These are phyloP conservation scores for Aotearoamyces nothofagi DNA, from an alignment of 2,329 filamentous ascomycete genomes.

Conservation along the genomic window DNA sequence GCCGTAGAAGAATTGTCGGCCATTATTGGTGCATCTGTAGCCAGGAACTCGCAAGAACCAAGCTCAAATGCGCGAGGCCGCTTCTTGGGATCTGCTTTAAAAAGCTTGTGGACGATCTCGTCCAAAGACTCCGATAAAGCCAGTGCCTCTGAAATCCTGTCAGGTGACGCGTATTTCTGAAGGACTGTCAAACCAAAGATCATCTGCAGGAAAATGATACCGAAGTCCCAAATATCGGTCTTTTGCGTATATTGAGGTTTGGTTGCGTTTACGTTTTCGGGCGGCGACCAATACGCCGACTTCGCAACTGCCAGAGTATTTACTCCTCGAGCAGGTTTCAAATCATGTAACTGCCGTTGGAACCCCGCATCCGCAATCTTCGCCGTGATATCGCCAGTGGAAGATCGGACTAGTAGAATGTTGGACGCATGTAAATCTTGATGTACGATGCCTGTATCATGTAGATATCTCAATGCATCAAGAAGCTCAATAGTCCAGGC, in stretches of 20 bases:
- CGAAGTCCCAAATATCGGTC: constrained; percentile 90
- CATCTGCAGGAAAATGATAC: constrained; percentile 86
- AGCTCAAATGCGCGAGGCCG: constrained; percentile 68
- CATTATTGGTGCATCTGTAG: constrained; percentile 46
- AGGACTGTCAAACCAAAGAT: constrained; percentile 70
- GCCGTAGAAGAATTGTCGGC: constrained; percentile 21
- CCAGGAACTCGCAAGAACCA: constrained; percentile 48
- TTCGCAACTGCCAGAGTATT: constrained; percentile 44
- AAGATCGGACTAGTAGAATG: constrained; percentile 58
- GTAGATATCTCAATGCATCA: constrained; percentile 75
- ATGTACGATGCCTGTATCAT: constrained; percentile 72
- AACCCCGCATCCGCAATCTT: constrained; percentile 65
- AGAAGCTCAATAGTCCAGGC: constrained; percentile 87
- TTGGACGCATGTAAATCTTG: constrained; percentile 70
- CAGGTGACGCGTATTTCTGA: constrained; percentile 66
- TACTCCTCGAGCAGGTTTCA: constrained; percentile 37
- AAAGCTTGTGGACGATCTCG: constrained; percentile 71
- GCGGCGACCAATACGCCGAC: constrained; percentile 71
- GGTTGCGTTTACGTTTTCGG: constrained; percentile 52
- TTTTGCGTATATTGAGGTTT: constrained; percentile 56
- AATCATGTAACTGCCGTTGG: constrained; percentile 49
- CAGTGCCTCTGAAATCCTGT: constrained; percentile 54
- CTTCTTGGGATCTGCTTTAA: constrained; percentile 72
- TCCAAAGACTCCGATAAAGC: constrained; percentile 60
- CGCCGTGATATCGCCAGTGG: constrained; percentile 52